phyloP scores from a whole-genome alignment of 805 yeast genomes.

The Cyberlindnera meyerae region DNA sequence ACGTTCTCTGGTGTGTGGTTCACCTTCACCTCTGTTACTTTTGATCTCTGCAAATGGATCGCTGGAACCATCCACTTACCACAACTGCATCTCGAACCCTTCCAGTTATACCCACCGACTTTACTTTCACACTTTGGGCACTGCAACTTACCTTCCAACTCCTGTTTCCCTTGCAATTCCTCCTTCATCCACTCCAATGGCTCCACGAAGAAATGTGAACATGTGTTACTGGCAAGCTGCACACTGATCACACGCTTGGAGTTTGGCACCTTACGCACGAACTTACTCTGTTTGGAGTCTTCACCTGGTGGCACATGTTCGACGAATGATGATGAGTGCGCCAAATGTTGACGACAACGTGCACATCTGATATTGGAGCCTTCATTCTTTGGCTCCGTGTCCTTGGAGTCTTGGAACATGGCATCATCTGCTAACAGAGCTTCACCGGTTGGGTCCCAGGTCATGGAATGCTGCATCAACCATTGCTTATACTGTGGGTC shows the following conservation, averaged over 20 bases:
- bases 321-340: conserved; percentile 56
- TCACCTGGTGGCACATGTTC: conserved; percentile 63
- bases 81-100: conserved; percentile 89
- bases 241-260: conserved; percentile 56
- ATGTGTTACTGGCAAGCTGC: conserved; percentile 50
- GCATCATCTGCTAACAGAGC: conserved; percentile 27
- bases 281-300: conserved; percentile 60
- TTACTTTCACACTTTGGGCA: conserved; percentile 85
- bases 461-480: conserved; percentile 33
- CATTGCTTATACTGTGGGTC: conserved; percentile 39
- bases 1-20: conserved; percentile 13
- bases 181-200: conserved; percentile 90
- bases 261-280: conserved; percentile 58
- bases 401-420: conserved; percentile 26
- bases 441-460: conserved; percentile 39
- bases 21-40: conserved; percentile 55
- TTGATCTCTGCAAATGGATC: conserved; percentile 70
- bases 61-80: conserved; percentile 97
- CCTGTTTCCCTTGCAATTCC: conserved; percentile 54
- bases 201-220: conserved; percentile 85
- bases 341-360: conserved; percentile 70
- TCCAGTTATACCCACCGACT: conserved; percentile 92
- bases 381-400: conserved; percentile 23
- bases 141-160: conserved; percentile 77
- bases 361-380: conserved; percentile 61